Conservation (phyloP, 148 eudicot species). For the Heliosperma pusillum region DNA sequence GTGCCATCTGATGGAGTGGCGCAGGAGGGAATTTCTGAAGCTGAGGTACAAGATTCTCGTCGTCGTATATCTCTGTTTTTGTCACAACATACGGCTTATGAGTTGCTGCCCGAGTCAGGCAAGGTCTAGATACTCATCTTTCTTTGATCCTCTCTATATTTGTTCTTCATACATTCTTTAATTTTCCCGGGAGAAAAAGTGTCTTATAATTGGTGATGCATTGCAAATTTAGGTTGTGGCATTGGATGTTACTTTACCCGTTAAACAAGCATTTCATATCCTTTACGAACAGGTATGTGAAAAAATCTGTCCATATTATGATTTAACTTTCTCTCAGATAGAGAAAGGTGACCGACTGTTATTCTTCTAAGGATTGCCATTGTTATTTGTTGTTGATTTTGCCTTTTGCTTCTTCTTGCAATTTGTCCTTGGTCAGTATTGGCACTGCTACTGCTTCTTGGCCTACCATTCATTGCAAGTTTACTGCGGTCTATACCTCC, state of each 20-base stretch:
- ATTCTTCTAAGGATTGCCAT: neutral
- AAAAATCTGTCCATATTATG: neutral
- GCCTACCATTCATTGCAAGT: neutral
- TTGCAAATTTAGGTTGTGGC: constrained; percentile 62
- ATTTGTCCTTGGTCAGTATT: neutral
- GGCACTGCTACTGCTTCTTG: neutral
- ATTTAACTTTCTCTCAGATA: neutral
- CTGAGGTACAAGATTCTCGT: constrained; percentile 73
- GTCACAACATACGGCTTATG: constrained; percentile 77
- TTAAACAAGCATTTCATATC: constrained; percentile 92
- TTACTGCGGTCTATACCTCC: neutral
- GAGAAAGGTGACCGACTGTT: neutral
- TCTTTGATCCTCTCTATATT: neutral
- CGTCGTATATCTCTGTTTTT: constrained; percentile 70
- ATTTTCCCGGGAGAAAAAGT: neutral
- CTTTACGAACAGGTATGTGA: constrained; percentile 82
- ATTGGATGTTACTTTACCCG: constrained; percentile 79
- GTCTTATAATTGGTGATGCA: constrained; percentile 16
- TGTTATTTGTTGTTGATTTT: neutral
- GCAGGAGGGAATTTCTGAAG: constrained; percentile 53
- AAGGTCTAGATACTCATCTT: constrained; percentile 38
- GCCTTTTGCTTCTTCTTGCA: neutral
- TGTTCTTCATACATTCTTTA: neutral
- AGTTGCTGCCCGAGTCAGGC: constrained; percentile 96
- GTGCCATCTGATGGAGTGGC: constrained; percentile 34